A percentile compares a stretch with the other conserved stretches of the same genome.
Conservation (phyloP, 2,329 filamentous ascomycete species). For the Pseudogymnoascus destructans region DNA sequence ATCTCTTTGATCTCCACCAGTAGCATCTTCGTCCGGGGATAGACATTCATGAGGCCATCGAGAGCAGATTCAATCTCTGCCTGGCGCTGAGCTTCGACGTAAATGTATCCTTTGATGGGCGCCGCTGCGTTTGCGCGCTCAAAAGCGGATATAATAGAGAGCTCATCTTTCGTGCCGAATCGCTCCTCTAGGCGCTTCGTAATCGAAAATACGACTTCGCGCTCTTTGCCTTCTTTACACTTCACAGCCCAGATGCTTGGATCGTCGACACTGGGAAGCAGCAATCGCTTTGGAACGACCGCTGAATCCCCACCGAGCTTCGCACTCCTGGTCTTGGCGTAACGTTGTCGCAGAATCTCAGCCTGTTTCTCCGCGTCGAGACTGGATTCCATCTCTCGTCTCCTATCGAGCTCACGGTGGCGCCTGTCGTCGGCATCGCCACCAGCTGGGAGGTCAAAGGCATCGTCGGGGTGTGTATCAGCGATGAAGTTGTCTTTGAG, state of each 20-base stretch:
- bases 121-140: slow-evolving; percentile 68
- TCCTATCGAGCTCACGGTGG: slow-evolving; percentile 86
- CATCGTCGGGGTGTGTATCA: slow-evolving; percentile 81
- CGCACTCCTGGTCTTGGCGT: slow-evolving; percentile 64
- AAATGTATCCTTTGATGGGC: slow-evolving; percentile 86
- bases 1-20: slow-evolving; percentile 94
- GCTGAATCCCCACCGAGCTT: slow-evolving; percentile 56
- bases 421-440: slow-evolving; percentile 79
- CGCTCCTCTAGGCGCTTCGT: slow-evolving; percentile 82
- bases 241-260: slow-evolving; percentile 91
- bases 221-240: slow-evolving; percentile 91
- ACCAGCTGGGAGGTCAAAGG: slow-evolving; percentile 59
- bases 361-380: slow-evolving; percentile 92
- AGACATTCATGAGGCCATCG: slow-evolving; percentile 78
- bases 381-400: slow-evolving; percentile 73
- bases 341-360: slow-evolving; percentile 72
- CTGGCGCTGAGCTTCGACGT: slow-evolving; percentile 80
- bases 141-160: slow-evolving; percentile 81
- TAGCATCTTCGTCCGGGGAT: slow-evolving; percentile 73
- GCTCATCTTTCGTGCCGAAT: slow-evolving; percentile 60
- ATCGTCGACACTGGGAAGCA: slow-evolving; percentile 87
- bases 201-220: slow-evolving; percentile 76
- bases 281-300: slow-evolving; percentile 69
- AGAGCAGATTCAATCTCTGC: slow-evolving; percentile 74
- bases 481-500: slow-evolving; percentile 70